Evolutionary conservation across 108 stramenopile species (phyloP).

Genomic region (Schizochytrium sp.): DNA sequence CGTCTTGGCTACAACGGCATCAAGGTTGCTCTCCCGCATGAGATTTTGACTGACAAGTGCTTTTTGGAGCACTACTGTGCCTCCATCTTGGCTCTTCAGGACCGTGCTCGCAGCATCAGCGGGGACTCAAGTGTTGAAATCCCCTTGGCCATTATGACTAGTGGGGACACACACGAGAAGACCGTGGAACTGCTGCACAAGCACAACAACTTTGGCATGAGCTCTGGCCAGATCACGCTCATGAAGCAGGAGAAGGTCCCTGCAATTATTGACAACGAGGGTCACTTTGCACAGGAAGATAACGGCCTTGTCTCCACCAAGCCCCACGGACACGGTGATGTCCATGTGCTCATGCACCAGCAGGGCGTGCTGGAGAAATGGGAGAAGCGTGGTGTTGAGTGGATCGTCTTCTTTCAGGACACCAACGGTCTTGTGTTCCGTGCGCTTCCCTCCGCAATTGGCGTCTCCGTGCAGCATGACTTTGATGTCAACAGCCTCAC

Average conservation of each 20-base stretch:
- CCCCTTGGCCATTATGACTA: constrained; percentile 98
- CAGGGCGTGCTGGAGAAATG: constrained; percentile 88
- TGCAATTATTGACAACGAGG: constrained; percentile 87
- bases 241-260: constrained; percentile 97
- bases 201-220: constrained; percentile 92
- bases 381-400: constrained; percentile 83
- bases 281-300: constrained; percentile 85
- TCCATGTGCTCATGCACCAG: constrained; percentile 89
- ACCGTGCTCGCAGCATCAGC: constrained; percentile 77
- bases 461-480: constrained; percentile 86
- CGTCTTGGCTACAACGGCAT: constrained; percentile 94
- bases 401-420: constrained; percentile 98
- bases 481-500: constrained; percentile 97
- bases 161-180: constrained; percentile 92
- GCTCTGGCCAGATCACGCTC: constrained; percentile 87
- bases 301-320: constrained; percentile 89
- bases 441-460: constrained; percentile 90
- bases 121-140: constrained; percentile 80
- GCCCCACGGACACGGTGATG: constrained; percentile 99
- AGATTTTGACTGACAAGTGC: constrained; percentile 84
- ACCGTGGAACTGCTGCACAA: constrained; percentile 88
- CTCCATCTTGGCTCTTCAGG: constrained; percentile 93
- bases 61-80: constrained; percentile 90
- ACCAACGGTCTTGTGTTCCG: constrained; percentile 97
- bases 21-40: constrained; percentile 93